Evolutionary conservation across 305 asterid genomes (phyloP).

Genomic region (Andrographis paniculata): DNA sequence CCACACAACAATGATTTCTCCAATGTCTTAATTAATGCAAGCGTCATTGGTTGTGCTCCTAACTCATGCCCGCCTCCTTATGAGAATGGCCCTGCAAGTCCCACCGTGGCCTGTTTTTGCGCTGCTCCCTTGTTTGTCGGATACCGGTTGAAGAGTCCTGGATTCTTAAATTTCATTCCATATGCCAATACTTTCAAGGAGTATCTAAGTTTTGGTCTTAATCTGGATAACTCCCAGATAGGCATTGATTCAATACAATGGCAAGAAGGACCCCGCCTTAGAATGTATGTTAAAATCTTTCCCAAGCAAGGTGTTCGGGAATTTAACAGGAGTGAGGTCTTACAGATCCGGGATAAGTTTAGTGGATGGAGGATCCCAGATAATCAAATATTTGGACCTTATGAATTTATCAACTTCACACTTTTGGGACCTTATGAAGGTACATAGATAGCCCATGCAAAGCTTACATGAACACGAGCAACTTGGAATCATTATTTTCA

Average conservation of each 20-base stretch:
- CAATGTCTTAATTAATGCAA: slow-evolving; percentile 22
- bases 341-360: slow-evolving; percentile 51
- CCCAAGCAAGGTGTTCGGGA: slow-evolving; percentile 29
- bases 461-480: not conserved
- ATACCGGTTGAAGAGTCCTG: slow-evolving; percentile 92
- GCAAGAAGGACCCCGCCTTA: slow-evolving; percentile 83
- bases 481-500: too few relatives aligned
- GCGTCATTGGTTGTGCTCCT: slow-evolving; percentile 28
- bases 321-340: slow-evolving; percentile 63
- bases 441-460: slow-evolving; percentile 24
- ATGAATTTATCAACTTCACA: slow-evolving; percentile 86
- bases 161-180: slow-evolving; percentile 62
- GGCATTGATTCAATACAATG: slow-evolving; percentile 39
- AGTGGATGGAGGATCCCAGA: slow-evolving; percentile 83
- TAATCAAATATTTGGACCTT: slow-evolving; percentile 73
- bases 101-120: slow-evolving; percentile 52
- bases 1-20: slow-evolving; percentile 36
- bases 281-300: slow-evolving; percentile 70
- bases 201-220: slow-evolving; percentile 55
- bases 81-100: slow-evolving; percentile 51
- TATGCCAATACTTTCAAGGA: slow-evolving; percentile 41
- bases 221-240: slow-evolving; percentile 51
- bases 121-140: slow-evolving; percentile 76
- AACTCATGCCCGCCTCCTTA: slow-evolving; percentile 55
- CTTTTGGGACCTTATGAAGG: slow-evolving; percentile 61